Percentiles rank a stretch among this genome's conserved stretches.
Conservation (phyloP, 106 monocot genomes). For the Dioscorea alata region DNA sequence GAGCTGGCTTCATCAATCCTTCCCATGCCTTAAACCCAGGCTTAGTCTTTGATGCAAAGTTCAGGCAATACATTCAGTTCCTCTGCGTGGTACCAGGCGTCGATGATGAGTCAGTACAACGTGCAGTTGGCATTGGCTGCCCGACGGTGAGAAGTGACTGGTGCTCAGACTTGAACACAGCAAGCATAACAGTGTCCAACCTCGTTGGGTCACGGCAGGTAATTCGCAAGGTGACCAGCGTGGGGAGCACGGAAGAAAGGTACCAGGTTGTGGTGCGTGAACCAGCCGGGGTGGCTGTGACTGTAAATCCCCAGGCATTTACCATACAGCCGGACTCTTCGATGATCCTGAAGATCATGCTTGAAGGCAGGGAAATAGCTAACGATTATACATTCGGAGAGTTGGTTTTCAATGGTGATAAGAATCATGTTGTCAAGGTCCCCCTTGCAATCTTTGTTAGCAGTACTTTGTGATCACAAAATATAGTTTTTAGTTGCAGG, state of each 20-base stretch:
- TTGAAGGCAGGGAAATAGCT: conserved; percentile 31
- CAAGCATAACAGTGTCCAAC: conserved; percentile 54
- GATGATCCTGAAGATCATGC: conserved; percentile 34
- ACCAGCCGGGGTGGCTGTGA: conserved; percentile 51
- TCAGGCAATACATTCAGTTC: conserved; percentile 53
- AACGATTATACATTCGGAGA: conserved; percentile 53
- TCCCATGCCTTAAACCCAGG: conserved; percentile 59
- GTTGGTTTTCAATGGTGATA: conserved; percentile 45
- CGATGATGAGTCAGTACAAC: conserved; percentile 40
- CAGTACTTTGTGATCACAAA: conserved; percentile 17
- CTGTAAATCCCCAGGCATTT: conserved; percentile 38
- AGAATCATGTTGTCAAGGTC: conserved; percentile 46
- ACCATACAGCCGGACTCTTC: conserved; percentile 22
- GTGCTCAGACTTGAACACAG: conserved; percentile 69
- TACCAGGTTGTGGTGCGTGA: conserved; percentile 38
- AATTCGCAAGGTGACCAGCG: conserved; percentile 51
- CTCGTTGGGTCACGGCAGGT: conserved; percentile 51
- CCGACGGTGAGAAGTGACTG: conserved; percentile 24
- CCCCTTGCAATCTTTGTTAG: conserved; percentile 54
- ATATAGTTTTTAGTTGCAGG: neutral
- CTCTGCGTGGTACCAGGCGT: conserved; percentile 59
- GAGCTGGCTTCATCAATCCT: conserved; percentile 52
- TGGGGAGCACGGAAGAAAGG: conserved; percentile 27
- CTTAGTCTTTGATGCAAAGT: conserved; percentile 47
- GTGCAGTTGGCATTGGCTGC: conserved; percentile 49